These are phyloP conservation scores for Mycena rosella DNA, from an alignment of 768 basidiomycete genomes.

Conservation along the genomic window DNA sequence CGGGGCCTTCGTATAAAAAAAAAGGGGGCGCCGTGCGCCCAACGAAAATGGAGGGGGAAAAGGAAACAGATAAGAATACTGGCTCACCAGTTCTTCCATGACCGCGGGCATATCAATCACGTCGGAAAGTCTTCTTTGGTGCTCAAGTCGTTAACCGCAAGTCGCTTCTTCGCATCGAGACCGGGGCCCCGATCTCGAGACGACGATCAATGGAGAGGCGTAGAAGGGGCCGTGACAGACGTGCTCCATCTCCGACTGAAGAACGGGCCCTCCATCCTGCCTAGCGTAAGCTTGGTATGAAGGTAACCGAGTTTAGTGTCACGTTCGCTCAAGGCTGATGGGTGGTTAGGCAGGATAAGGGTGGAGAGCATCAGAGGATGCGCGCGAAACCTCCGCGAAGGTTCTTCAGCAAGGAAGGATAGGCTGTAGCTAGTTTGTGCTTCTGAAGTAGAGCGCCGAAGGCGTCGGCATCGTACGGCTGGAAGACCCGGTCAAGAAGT, in stretches of 20 bases:
- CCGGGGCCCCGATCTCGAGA: conserved; percentile 29
- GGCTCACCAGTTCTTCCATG: conserved; percentile 35
- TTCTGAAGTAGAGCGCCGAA: conserved; percentile 42
- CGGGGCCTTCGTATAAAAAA: not conserved
- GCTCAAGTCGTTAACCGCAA: conserved; percentile 36
- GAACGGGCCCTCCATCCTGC: conserved; percentile 32
- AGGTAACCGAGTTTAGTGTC: conserved; percentile 28
- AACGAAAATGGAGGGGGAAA: conserved; percentile 16
- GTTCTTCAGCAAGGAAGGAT: conserved; percentile 46
- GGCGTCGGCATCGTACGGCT: conserved; percentile 46
- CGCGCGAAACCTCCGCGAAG: conserved; percentile 46
- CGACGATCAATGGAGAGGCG: conserved; percentile 40
- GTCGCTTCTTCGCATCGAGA: conserved; percentile 26
- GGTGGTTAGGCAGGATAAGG: conserved; percentile 30
- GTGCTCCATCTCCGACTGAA: conserved; percentile 29
- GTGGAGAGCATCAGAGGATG: conserved; percentile 32
- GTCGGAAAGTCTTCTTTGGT: conserved; percentile 34
- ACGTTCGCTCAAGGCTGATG: conserved; percentile 17
- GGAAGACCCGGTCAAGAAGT: conserved; percentile 41
- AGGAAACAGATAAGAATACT: not conserved
- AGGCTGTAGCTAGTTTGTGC: conserved; percentile 38
- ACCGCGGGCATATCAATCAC: conserved; percentile 23
- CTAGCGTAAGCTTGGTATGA: conserved; percentile 3
- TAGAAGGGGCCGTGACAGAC: conserved; percentile 42
- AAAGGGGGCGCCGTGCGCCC: not conserved